Evolutionary conservation across 2,329 filamentous ascomycete genomes (phyloP).

Genomic region (Pestalotiopsis sp.): DNA sequence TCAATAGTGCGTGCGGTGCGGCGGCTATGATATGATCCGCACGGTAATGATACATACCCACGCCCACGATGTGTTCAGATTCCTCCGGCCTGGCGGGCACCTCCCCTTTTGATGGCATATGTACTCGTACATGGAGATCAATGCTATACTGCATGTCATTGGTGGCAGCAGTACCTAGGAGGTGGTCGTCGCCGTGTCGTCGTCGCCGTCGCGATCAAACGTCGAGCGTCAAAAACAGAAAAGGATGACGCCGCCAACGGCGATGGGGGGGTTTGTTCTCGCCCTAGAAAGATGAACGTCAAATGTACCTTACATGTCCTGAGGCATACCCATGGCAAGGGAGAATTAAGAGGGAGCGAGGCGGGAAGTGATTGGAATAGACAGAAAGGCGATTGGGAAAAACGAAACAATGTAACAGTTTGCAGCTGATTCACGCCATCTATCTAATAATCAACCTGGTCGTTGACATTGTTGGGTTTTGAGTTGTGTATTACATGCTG

Average conservation of each 20-base stretch:
- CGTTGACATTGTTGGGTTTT: neutral
- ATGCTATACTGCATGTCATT: too few relatives aligned
- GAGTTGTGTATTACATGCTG: neutral
- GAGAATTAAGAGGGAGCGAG: too few relatives aligned
- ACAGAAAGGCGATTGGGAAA: neutral
- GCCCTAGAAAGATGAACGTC: neutral
- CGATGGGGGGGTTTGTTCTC: neutral
- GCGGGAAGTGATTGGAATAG: neutral
- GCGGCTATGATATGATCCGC: neutral
- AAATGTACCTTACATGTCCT: conserved; percentile 3
- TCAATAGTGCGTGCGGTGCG: neutral
- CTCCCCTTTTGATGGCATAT: neutral
- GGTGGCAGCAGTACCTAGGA: too few relatives aligned
- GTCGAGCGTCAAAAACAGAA: neutral
- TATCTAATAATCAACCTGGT: neutral
- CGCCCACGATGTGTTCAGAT: neutral
- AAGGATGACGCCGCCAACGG: neutral
- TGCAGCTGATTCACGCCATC: neutral
- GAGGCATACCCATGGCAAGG: conserved; percentile 1
- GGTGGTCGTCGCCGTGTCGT: too few relatives aligned
- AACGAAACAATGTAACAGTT: neutral
- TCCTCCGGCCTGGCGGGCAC: neutral
- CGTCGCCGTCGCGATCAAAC: neutral
- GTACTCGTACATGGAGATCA: too few relatives aligned
- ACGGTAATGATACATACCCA: neutral